These are phyloP conservation scores for Penicillium simplicissimum DNA, from an alignment of 495 filamentous ascomycete genomes.

Conservation along the genomic window DNA sequence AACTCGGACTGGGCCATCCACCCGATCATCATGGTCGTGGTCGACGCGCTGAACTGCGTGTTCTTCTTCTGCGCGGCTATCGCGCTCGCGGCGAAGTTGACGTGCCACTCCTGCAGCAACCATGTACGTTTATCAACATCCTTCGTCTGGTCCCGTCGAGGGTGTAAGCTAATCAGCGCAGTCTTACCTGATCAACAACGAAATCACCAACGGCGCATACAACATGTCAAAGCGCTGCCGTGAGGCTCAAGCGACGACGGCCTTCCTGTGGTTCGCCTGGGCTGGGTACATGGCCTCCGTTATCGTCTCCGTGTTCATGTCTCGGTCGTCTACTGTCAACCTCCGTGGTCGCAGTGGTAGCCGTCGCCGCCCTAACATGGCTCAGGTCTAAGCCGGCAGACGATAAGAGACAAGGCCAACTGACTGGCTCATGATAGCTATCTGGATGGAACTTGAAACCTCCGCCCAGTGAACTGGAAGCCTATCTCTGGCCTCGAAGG, in stretches of 20 bases:
- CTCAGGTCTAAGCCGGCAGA: slow-evolving; percentile 56
- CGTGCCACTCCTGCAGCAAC: slow-evolving; percentile 63
- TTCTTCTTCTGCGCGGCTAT: slow-evolving; percentile 68
- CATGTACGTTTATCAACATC: slow-evolving; percentile 43
- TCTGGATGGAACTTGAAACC: not conserved
- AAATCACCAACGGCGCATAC: slow-evolving; percentile 58
- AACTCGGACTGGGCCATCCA: slow-evolving; percentile 49
- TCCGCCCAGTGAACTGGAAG: not conserved
- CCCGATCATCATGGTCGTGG: slow-evolving; percentile 54
- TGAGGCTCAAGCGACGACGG: slow-evolving; percentile 65
- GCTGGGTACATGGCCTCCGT: slow-evolving; percentile 57
- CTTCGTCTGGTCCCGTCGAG: not conserved
- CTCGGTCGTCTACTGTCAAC: slow-evolving; percentile 39
- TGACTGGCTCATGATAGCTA: not conserved
- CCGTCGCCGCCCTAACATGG: slow-evolving; percentile 58
- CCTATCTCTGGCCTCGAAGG: not conserved
- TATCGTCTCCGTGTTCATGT: slow-evolving; percentile 50
- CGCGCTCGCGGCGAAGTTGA: slow-evolving; percentile 61
- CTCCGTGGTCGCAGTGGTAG: slow-evolving; percentile 44
- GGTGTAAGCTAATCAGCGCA: not conserved
- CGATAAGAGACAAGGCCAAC: not conserved
- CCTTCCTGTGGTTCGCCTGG: slow-evolving; percentile 76
- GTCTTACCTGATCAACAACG: slow-evolving; percentile 55
- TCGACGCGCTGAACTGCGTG: slow-evolving; percentile 62
- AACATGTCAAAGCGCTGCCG: slow-evolving; percentile 60